These are phyloP conservation scores for Kluyveromyces marxianus DNA, from an alignment of 1,139 yeast genomes.

Conservation along the genomic window DNA sequence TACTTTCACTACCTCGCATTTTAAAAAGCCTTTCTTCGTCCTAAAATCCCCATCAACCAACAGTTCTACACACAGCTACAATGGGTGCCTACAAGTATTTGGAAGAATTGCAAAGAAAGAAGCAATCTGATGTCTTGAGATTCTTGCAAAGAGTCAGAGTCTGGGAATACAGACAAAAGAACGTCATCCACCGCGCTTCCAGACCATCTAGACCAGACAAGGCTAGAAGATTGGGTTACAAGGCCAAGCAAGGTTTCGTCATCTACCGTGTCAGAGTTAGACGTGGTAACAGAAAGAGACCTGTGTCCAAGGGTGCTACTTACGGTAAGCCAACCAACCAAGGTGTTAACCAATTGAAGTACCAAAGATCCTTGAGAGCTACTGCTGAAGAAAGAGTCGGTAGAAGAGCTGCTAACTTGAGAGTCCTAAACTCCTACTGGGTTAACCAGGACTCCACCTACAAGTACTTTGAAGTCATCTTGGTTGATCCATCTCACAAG, in stretches of 20 bases:
- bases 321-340: slow-evolving; percentile 99
- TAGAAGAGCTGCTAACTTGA: slow-evolving; percentile 96
- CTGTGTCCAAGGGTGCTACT: slow-evolving; percentile 99
- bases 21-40: not conserved
- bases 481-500: slow-evolving; percentile 96
- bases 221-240: slow-evolving; percentile 99
- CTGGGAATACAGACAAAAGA: slow-evolving; percentile 99
- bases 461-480: slow-evolving; percentile 97
- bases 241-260: slow-evolving; percentile 99
- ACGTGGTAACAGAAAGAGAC: slow-evolving; percentile 99
- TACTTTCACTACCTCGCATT: not conserved
- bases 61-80: slow-evolving; percentile 11
- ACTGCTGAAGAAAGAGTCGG: slow-evolving; percentile 99
- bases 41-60: slow-evolving; percentile 1
- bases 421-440: slow-evolving; percentile 99
- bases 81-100: slow-evolving; percentile 99
- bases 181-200: slow-evolving; percentile 97
- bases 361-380: slow-evolving; percentile 96
- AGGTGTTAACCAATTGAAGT: slow-evolving; percentile 98
- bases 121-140: slow-evolving; percentile 99
- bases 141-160: slow-evolving; percentile 99
- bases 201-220: slow-evolving; percentile 99
- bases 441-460: slow-evolving; percentile 98
- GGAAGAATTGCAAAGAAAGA: slow-evolving; percentile 99
- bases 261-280: slow-evolving; percentile 98